A percentile compares a stretch with the other conserved stretches of the same genome.
Conservation (phyloP, 805 yeast genomes). For the Soucietia sequanensis region DNA sequence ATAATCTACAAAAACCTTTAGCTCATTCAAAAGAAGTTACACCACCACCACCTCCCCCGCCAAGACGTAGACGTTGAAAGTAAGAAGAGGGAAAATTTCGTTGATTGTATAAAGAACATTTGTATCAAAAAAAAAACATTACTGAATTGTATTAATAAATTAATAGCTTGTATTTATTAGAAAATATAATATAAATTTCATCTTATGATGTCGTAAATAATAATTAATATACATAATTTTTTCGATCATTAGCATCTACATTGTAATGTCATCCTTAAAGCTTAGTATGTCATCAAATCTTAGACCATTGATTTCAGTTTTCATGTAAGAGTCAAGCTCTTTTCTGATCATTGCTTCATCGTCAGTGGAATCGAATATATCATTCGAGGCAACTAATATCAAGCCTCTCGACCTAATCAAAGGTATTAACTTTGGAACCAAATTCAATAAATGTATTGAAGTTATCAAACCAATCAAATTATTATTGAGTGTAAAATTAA, state of each 20-base stretch:
- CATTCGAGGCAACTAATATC: slow-evolving; percentile 71
- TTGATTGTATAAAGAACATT: too few relatives aligned
- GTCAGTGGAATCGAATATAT: slow-evolving; percentile 26
- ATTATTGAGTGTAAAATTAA: slow-evolving; percentile 74
- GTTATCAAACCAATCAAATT: slow-evolving; percentile 83
- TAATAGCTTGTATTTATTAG: neutral
- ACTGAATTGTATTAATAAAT: too few relatives aligned
- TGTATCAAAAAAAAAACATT: too few relatives aligned
- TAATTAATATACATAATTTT: neutral
- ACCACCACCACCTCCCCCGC: slow-evolving; percentile 39
- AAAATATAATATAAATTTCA: too few relatives aligned
- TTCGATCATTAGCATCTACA: too few relatives aligned
- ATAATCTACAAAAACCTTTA: slow-evolving; percentile 13
- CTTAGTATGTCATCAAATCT: slow-evolving; percentile 61
- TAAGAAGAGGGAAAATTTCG: too few relatives aligned
- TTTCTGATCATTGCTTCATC: slow-evolving; percentile 20
- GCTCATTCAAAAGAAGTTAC: slow-evolving; percentile 1
- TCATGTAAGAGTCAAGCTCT: slow-evolving; percentile 36
- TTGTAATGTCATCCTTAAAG: slow-evolving; percentile 55
- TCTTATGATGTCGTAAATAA: too few relatives aligned
- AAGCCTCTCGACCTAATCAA: slow-evolving; percentile 78
- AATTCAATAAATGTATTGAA: slow-evolving; percentile 63
- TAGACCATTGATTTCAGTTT: slow-evolving; percentile 62
- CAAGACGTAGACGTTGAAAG: slow-evolving; percentile 25
- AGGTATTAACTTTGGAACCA: slow-evolving; percentile 75